These are phyloP conservation scores for Wallemia hederae DNA, from an alignment of 1,284 basidiomycete genomes.

Conservation along the genomic window DNA sequence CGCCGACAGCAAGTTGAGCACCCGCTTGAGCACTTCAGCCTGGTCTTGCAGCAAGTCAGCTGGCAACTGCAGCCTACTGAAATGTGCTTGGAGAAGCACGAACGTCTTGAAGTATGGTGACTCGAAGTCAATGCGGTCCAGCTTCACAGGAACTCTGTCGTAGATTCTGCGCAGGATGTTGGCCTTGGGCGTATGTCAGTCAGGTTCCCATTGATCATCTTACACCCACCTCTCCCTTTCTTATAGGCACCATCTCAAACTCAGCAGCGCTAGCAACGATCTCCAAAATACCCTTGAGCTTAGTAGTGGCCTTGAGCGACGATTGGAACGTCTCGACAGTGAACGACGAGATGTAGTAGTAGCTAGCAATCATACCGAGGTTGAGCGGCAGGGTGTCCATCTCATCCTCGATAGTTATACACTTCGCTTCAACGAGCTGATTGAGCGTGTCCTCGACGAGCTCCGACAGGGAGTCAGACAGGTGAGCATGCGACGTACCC, in stretches of 20 bases:
- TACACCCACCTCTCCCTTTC: conserved; percentile 23
- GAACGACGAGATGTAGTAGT: conserved; percentile 40
- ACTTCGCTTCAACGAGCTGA: conserved; percentile 78
- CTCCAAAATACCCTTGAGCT: conserved; percentile 82
- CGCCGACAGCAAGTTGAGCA: conserved; percentile 63
- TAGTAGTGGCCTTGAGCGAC: conserved; percentile 87
- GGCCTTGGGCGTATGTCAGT: conserved; percentile 16
- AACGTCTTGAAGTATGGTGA: conserved; percentile 95
- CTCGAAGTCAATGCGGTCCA: conserved; percentile 48
- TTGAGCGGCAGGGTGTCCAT: conserved; percentile 79
- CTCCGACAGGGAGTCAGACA: conserved; percentile 84
- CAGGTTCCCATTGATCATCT: conserved; percentile 27
- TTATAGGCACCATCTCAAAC: conserved; percentile 80
- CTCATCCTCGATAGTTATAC: conserved; percentile 71
- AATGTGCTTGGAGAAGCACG: conserved; percentile 85
- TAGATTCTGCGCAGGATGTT: conserved; percentile 52
- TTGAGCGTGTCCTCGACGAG: conserved; percentile 74
- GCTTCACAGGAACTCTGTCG: conserved; percentile 89
- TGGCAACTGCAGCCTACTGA: conserved; percentile 65
- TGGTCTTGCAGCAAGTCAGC: conserved; percentile 84
- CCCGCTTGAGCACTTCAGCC: conserved; percentile 53
- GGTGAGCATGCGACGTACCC: conserved; percentile 69
- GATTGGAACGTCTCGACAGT: conserved; percentile 90
- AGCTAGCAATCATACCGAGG: conserved; percentile 84
- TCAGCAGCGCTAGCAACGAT: conserved; percentile 88